These are phyloP conservation scores for Begonia loranthoides DNA, from an alignment of 306 rosid species.

Conservation along the genomic window DNA sequence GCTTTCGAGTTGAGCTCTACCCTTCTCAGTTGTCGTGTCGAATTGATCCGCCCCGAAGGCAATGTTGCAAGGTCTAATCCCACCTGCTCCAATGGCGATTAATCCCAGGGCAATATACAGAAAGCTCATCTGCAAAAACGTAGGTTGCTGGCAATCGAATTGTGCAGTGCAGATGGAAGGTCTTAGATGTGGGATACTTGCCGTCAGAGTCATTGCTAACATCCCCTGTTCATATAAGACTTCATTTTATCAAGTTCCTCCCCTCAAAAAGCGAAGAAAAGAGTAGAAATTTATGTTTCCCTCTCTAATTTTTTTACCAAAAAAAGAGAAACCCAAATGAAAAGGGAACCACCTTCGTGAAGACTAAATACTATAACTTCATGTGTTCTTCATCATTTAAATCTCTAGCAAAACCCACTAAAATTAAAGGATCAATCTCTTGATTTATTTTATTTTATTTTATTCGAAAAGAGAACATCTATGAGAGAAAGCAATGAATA, in stretches of 20 bases:
- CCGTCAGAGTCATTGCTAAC: slow-evolving; percentile 48
- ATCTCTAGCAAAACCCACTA: too few species aligned
- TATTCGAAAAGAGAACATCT: too few species aligned
- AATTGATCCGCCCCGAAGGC: slow-evolving; percentile 85
- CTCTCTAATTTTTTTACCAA: too few species aligned
- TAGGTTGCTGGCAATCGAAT: slow-evolving; percentile 30
- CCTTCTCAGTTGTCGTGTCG: slow-evolving; percentile 46
- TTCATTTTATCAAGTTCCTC: too few species aligned
- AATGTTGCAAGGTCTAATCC: slow-evolving; percentile 78
- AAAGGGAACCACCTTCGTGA: too few species aligned
- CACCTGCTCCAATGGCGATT: slow-evolving; percentile 67
- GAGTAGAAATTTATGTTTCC: too few species aligned
- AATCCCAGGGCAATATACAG: slow-evolving; percentile 45
- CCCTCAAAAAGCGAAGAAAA: too few species aligned
- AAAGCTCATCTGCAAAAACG: slow-evolving; percentile 44
- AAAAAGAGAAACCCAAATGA: too few species aligned
- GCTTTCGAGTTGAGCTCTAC: slow-evolving; percentile 48
- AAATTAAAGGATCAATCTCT: too few species aligned
- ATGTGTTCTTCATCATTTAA: too few species aligned
- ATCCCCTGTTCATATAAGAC: slow-evolving; percentile 37
- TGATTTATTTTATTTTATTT: too few species aligned
- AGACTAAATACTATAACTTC: too few species aligned
- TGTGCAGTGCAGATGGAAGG: slow-evolving; percentile 31
- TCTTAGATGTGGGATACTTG: slow-evolving; percentile 35
- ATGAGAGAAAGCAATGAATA: neutral